Percentiles rank a stretch among this genome's conserved stretches.
Evolutionary conservation across 306 rosid species (phyloP).

Genomic region (Quercus berberidifolia): DNA sequence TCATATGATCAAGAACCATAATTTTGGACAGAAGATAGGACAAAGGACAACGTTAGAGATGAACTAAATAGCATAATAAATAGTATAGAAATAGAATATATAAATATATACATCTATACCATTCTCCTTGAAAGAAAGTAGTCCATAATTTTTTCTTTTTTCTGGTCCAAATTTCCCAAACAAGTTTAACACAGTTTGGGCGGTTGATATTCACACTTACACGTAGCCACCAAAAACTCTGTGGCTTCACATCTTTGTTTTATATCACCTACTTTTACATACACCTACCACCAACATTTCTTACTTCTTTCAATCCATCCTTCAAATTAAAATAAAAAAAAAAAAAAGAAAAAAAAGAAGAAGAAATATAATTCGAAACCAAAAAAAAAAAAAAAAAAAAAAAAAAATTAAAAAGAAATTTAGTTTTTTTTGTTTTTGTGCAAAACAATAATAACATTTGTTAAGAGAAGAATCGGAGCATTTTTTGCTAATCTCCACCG

Average conservation of each 20-base stretch:
- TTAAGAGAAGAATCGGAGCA: too few relatives aligned
- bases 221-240: neutral
- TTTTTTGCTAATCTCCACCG: slow-evolving; percentile 17
- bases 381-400: neutral
- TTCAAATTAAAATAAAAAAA: neutral
- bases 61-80: too few relatives aligned
- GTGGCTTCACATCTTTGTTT: neutral
- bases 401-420: neutral
- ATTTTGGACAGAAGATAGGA: too few relatives aligned
- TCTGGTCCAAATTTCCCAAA: neutral
- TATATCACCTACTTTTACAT: neutral
- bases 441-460: too few relatives aligned
- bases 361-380: too few relatives aligned
- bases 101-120: too few relatives aligned
- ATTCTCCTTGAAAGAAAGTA: too few relatives aligned
- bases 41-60: too few relatives aligned
- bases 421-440: neutral
- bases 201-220: neutral
- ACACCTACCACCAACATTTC: neutral
- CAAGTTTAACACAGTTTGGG: neutral
- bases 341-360: too few relatives aligned
- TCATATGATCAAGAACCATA: too few relatives aligned
- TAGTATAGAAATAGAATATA: too few relatives aligned
- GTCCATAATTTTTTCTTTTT: too few relatives aligned
- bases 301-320: neutral